Evolutionary conservation across 2,329 filamentous ascomycete species (phyloP).

Genomic region (Fusarium globosum): DNA sequence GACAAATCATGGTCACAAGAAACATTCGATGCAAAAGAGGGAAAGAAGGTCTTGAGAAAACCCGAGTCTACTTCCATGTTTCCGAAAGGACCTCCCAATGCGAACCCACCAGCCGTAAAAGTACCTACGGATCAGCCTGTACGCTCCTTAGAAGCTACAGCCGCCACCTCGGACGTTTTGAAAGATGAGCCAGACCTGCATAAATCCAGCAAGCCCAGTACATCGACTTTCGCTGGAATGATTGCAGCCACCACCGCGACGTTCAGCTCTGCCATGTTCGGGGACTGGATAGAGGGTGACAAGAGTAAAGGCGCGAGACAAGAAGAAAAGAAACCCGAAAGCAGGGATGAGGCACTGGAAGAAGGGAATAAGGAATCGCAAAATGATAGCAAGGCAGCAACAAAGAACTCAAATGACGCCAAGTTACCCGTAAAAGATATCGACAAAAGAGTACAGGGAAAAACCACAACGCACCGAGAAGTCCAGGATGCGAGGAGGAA

Average conservation of each 20-base stretch:
- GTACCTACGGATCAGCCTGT: neutral
- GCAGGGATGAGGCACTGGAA: neutral
- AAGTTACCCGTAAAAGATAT: neutral
- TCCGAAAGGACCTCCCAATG: conserved; percentile 11
- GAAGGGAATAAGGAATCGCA: neutral
- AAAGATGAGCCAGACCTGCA: neutral
- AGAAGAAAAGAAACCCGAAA: conserved; percentile 4
- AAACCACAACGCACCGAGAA: conserved; percentile 5
- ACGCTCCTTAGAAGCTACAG: neutral
- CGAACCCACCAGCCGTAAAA: conserved; percentile 6
- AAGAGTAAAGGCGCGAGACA: conserved; percentile 53
- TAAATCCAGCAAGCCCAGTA: conserved; percentile 3
- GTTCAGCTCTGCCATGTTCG: conserved; percentile 27
- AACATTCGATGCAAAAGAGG: conserved; percentile 46
- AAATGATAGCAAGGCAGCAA: neutral
- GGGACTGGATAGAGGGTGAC: conserved; percentile 47
- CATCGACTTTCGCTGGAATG: conserved; percentile 22
- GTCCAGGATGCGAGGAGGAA: neutral
- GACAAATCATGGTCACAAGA: neutral
- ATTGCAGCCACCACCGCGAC: conserved; percentile 39
- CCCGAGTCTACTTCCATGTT: neutral
- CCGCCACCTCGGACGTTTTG: neutral
- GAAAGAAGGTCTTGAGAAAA: conserved; percentile 34
- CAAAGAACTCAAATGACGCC: neutral
- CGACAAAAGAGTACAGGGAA: conserved; percentile 46